A percentile compares a stretch with the other conserved stretches of the same genome.
These are phyloP conservation scores for Tuber magnatum DNA, from an alignment of 495 filamentous ascomycete genomes.

Conservation along the genomic window DNA sequence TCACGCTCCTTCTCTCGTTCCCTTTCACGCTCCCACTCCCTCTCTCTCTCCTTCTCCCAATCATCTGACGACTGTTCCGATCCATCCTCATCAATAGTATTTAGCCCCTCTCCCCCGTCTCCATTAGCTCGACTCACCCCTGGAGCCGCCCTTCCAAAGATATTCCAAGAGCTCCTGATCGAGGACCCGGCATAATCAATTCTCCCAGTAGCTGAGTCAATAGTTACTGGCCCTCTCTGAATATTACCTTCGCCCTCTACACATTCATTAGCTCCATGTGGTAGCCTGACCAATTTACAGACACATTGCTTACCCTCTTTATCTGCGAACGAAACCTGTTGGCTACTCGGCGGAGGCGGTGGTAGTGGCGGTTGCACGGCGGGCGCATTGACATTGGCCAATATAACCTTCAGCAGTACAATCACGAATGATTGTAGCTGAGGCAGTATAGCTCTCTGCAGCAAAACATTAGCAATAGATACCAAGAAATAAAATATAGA, in stretches of 20 bases:
- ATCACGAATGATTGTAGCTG: slow-evolving; percentile 91
- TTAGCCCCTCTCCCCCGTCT: slow-evolving; percentile 8
- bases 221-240: slow-evolving; percentile 7
- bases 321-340: slow-evolving; percentile 31
- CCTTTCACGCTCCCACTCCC: not conserved
- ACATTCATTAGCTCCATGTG: slow-evolving; percentile 10
- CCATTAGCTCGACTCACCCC: slow-evolving; percentile 15
- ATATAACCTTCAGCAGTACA: slow-evolving; percentile 76
- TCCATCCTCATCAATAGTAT: slow-evolving; percentile 9
- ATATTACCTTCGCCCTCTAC: not conserved
- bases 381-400: slow-evolving; percentile 66
- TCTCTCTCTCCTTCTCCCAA: not conserved
- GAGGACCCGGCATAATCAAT: slow-evolving; percentile 26
- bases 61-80: not conserved
- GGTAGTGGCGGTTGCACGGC: slow-evolving; percentile 23
- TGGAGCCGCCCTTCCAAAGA: slow-evolving; percentile 22
- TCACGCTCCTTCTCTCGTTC: slow-evolving; percentile 17
- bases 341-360: slow-evolving; percentile 18
- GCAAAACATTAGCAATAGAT: slow-evolving; percentile 30
- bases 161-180: slow-evolving; percentile 31
- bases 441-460: slow-evolving; percentile 63
- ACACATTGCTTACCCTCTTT: slow-evolving; percentile 23
- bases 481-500: not conserved
- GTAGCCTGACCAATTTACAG: slow-evolving; percentile 10
- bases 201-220: slow-evolving; percentile 20